Evolutionary conservation across 768 basidiomycete genomes (phyloP), one percentile per base, ranked within the genome.

Genomic region (Suillus occidentalis): DNA sequence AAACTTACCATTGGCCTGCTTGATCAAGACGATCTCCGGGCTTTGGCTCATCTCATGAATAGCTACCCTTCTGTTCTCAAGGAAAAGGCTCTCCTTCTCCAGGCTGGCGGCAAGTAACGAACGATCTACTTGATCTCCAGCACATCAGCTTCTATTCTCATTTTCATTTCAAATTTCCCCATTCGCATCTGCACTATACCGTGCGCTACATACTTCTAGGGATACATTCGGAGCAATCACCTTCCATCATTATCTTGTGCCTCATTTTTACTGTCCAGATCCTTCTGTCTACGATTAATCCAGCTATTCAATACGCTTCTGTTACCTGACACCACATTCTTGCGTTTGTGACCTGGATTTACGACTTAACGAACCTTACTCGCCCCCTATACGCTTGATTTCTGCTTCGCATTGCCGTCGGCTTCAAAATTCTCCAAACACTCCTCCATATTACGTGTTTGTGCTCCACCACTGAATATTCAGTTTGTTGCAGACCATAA

Each of bases 41-140:
- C 92, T 6, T 83, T 96, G 56, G 90, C 92, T 7, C 92, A 94
- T 74, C 83, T 96, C 50, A 89, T 93, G 88, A 91, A 94, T 75
- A 91, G 91, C 73, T 95, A 92, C 75, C 90, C 92, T 13, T 78
- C 85, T 9, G 84, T 94, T 2, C 81, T 95, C 65, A 94, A 91
- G 78, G 91, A 93, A 74, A 95, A 94, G 78, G 87, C 79, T 13
- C 65, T 81, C 53, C 72, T 72, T 5, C 13, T 77, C 39, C 75
- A 76, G 39, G 65, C 69, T 45, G 61, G 74, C 62, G 73, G 70
- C 66, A 78, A 63, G 69, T 68, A 62, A 60, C 47, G 31, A 55
- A 42, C 2, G 20, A 31, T 31, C 25, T 59, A 9, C 57, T 40
- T 40, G 40, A 59, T 42, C 12, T 59, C 13, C 18, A 28, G 18